phyloP scores from a whole-genome alignment of 805 yeast genomes.

The Lipomyces orientalis region DNA sequence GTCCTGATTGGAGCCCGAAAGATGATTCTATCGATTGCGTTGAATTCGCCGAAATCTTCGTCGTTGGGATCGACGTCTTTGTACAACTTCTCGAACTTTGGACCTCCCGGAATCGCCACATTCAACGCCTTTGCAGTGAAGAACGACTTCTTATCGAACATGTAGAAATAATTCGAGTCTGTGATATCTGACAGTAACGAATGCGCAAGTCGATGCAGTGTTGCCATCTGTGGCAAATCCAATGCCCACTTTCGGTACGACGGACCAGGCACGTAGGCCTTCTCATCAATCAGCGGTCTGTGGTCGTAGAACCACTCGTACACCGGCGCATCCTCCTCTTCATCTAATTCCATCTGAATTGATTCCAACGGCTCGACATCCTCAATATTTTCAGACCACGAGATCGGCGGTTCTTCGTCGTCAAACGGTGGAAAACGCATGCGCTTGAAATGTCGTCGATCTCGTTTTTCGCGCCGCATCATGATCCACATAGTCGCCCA shows the following conservation, averaged over 20 bases:
- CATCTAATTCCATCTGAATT: slow-evolving; percentile 68
- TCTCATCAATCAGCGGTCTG: slow-evolving; percentile 69
- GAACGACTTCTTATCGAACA: slow-evolving; percentile 80
- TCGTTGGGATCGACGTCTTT: slow-evolving; percentile 67
- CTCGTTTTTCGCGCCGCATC: slow-evolving; percentile 94
- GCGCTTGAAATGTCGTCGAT: slow-evolving; percentile 84
- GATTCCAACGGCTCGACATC: slow-evolving; percentile 75
- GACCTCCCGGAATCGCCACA: slow-evolving; percentile 91
- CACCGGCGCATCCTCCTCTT: slow-evolving; percentile 63
- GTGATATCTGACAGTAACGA: slow-evolving; percentile 67
- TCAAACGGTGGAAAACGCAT: slow-evolving; percentile 96
- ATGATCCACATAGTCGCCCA: slow-evolving; percentile 94
- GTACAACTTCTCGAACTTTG: slow-evolving; percentile 87
- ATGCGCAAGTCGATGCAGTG: slow-evolving; percentile 67
- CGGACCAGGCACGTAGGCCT: slow-evolving; percentile 68
- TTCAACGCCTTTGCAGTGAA: slow-evolving; percentile 91
- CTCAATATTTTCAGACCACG: slow-evolving; percentile 80
- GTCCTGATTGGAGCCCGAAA: slow-evolving; percentile 77
- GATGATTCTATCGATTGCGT: slow-evolving; percentile 84
- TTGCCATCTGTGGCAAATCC: slow-evolving; percentile 64
- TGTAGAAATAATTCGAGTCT: slow-evolving; percentile 66
- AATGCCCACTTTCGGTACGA: slow-evolving; percentile 78
- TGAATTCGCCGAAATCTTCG: slow-evolving; percentile 89
- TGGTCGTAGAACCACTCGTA: slow-evolving; percentile 82
- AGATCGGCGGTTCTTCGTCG: slow-evolving; percentile 93